Evolutionary conservation across 257 asterid species (phyloP), one percentile per base, ranked within the genome.

Genomic region (Fraxinus anomala): DNA sequence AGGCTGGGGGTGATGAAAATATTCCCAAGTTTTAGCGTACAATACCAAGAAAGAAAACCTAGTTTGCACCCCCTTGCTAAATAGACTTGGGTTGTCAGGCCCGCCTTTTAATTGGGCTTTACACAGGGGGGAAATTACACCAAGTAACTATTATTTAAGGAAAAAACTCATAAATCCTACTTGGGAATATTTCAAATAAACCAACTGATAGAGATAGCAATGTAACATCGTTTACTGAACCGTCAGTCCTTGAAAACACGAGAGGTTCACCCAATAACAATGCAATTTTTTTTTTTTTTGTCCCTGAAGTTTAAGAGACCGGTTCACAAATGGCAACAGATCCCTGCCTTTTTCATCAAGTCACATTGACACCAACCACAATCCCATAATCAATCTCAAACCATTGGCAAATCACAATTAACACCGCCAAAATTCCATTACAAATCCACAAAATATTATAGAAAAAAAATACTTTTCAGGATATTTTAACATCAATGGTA

Each of bases 191-290:
- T 49, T 17, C 17, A 49, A 49, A 3, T 14, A 49, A 49, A 3
- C 6, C 1, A 47, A n/a, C 56, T 14, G 9, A 34, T 31, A 11
- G 21, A 63, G 26, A 6, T 4, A 7, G 24, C 9, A 14, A 69
- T 89, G 83, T 89, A 26, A 73, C 91, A 83, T 77, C 71, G 77
- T 92, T 92, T 86, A 86, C 86, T 86, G 94, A 89, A 92, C 92
- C 89, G 81, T 82, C 86, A 54, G 82, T 84, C 85, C 79, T 59
- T 0, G 24, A 10, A 37, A 68, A 19, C 44, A 79, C 90, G 69
- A 74, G 81, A 40, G 92, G 90, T 87, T 90, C 96, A 92, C 90
- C 96, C 91, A 89, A 89, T 72, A 89, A 88, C 91, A 84, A 80
- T 83, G 92, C 83, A 82, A 75, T 26, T 26, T 26, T 0, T 26